phyloP scores from a whole-genome alignment of 129 eudicot genomes.

The Arctium lappa region DNA sequence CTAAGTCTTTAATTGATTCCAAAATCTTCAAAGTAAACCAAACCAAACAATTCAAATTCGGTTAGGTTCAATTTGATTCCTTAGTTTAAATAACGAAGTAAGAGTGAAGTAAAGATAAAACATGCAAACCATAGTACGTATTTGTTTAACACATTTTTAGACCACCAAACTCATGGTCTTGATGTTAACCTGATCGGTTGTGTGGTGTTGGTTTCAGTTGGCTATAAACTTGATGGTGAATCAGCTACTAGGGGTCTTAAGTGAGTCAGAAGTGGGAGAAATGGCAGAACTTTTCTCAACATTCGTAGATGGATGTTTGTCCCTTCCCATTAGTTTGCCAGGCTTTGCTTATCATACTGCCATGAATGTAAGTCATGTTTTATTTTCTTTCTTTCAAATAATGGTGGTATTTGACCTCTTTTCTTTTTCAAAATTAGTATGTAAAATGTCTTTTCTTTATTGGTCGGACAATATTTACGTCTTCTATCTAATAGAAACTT shows the following conservation, averaged over 20 bases:
- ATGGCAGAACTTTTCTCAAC: constrained; percentile 67
- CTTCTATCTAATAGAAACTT: neutral
- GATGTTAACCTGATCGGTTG: neutral
- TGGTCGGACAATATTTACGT: neutral
- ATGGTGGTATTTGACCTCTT: neutral
- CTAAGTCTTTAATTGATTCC: neutral
- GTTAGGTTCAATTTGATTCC: neutral
- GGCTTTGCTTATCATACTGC: constrained; percentile 74
- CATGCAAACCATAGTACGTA: neutral
- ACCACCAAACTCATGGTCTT: neutral
- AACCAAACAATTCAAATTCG: neutral
- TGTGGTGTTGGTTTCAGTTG: constrained; percentile 32
- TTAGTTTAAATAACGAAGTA: too few species aligned
- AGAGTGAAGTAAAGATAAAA: neutral
- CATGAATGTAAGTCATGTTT: constrained; percentile 54
- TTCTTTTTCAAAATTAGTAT: neutral
- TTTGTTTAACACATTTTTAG: neutral
- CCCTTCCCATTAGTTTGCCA: constrained; percentile 67
- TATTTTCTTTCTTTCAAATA: too few species aligned
- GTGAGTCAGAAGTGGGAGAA: constrained; percentile 61
- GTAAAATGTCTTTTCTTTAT: neutral
- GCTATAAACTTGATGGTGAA: constrained; percentile 85
- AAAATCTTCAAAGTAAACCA: neutral
- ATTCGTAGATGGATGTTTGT: constrained; percentile 78
- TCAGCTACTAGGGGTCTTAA: constrained; percentile 69